phyloP scores from a whole-genome alignment of 2,329 filamentous ascomycete species.

The Phaeomoniella chlamydospora region DNA sequence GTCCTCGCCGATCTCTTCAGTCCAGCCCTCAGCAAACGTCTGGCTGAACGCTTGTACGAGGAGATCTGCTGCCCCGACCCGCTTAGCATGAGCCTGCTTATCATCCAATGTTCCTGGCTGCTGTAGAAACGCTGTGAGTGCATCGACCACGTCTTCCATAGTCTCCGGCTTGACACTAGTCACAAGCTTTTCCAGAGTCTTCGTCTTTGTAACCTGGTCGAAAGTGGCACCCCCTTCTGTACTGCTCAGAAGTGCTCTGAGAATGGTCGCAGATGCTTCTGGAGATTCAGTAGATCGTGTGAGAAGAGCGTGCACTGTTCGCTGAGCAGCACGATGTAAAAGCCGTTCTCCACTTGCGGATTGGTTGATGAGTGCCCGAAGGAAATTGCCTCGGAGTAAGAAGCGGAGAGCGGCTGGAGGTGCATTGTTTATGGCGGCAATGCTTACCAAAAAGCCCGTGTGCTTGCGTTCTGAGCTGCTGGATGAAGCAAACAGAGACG shows the following conservation, averaged over 20 bases:
- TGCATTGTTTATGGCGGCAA: constrained; percentile 50
- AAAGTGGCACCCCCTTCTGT: constrained; percentile 63
- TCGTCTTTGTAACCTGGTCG: constrained; percentile 73
- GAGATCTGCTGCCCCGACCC: neutral
- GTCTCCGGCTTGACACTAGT: constrained; percentile 39
- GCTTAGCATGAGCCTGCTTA: neutral
- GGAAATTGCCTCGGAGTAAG: constrained; percentile 72
- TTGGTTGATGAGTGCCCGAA: constrained; percentile 72
- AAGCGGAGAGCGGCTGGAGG: constrained; percentile 34
- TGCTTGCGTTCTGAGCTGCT: constrained; percentile 83
- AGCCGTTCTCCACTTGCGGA: constrained; percentile 63
- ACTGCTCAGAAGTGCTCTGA: constrained; percentile 40
- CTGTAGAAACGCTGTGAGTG: constrained; percentile 31
- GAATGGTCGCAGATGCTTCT: constrained; percentile 18
- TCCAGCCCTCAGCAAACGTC: neutral
- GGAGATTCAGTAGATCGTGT: constrained; percentile 47
- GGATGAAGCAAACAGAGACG: neutral
- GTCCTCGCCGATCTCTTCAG: neutral
- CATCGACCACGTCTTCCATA: constrained; percentile 38
- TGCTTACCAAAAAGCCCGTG: constrained; percentile 79
- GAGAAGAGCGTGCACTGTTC: constrained; percentile 59
- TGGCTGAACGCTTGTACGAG: neutral
- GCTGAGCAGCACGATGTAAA: constrained; percentile 63
- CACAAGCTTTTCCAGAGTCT: constrained; percentile 65
- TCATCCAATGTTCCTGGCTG: constrained; percentile 29